phyloP scores from a whole-genome alignment of 306 rosid species.

The Sphenostylis stenocarpa region DNA sequence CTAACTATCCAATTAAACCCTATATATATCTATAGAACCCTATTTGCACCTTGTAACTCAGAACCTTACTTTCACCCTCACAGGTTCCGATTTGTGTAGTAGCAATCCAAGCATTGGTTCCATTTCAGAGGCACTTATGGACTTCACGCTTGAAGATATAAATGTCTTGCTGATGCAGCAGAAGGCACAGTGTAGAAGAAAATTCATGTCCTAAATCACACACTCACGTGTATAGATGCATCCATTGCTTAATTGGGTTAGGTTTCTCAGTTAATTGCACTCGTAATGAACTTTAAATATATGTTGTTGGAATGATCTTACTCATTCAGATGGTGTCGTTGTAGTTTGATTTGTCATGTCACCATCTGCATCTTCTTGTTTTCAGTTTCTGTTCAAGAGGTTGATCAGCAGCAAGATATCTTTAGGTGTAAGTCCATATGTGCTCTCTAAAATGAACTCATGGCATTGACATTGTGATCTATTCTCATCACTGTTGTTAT shows the following conservation, averaged over 20 bases:
- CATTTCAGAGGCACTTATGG: neutral
- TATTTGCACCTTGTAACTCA: neutral
- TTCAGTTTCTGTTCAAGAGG: conserved; percentile 36
- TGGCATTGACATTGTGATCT: conserved; percentile 28
- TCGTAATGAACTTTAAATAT: no score
- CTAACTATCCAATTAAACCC: neutral
- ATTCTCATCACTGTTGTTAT: conserved; percentile 17
- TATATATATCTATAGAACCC: neutral
- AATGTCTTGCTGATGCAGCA: neutral
- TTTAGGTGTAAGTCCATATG: conserved; percentile 57
- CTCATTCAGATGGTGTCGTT: neutral
- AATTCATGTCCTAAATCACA: neutral
- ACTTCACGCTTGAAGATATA: neutral
- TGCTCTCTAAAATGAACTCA: conserved; percentile 61
- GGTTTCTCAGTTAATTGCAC: no score
- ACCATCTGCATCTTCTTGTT: neutral
- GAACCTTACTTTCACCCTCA: neutral
- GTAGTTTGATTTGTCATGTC: neutral
- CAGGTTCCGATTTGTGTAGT: neutral
- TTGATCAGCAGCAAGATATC: conserved; percentile 55
- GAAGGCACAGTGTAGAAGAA: no score
- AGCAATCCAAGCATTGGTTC: neutral
- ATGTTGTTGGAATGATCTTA: no score
- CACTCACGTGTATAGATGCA: neutral
- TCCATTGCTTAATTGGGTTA: no score